Evolutionary conservation across 768 basidiomycete genomes (phyloP), one percentile per base, ranked within the genome.

Genomic region (Boletus sensibilis): DNA sequence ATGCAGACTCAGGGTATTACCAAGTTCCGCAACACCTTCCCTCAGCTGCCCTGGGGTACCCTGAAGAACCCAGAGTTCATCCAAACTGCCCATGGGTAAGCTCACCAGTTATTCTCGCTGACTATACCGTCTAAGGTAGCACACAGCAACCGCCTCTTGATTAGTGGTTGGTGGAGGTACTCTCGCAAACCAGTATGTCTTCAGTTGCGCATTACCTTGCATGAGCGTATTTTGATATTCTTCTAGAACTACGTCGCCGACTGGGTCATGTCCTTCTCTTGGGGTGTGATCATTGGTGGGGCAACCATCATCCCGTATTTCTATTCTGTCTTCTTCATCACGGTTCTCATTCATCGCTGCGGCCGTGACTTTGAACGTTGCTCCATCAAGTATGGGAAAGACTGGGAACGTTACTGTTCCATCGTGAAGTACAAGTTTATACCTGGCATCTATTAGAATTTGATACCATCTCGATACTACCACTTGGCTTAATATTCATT

Each of bases 281-380:
- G 92, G 92, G 92, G 92, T 52, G 85, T 85, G 45, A 75, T 87
- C 69, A 83, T 91, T 47, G 90, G 92, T 25, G 75, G 82, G 5
- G 80, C 86, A 16, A 86, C 87, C 31, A 81, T 88, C 47, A 96
- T 98, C 68, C 94, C 94, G 1, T 95, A 95, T 76, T 99, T 92
- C 76, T 98, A 98, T 75, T 93, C 93, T 13, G 79, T 94, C 48
- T 99, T 98, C 82, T 98, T 98, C 79, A 87, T 96, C 67, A 82
- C 82, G 43, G 95, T 98, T 21, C 84, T 99, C 52, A 79, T 93
- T 39, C 97, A 98, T 68, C 85, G 97, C 35, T 91, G 88, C 64
- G 83, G 88, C 0, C 86, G 97, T 51, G 97, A 99, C 79, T 97
- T 98, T 72, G 96, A 95, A 72, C 82, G 95, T 79, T 94, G 94